Percentiles rank a stretch among this genome's conserved stretches.
Conservation (phyloP, 2,329 filamentous ascomycete species). For the Drechmeria coniospora region DNA sequence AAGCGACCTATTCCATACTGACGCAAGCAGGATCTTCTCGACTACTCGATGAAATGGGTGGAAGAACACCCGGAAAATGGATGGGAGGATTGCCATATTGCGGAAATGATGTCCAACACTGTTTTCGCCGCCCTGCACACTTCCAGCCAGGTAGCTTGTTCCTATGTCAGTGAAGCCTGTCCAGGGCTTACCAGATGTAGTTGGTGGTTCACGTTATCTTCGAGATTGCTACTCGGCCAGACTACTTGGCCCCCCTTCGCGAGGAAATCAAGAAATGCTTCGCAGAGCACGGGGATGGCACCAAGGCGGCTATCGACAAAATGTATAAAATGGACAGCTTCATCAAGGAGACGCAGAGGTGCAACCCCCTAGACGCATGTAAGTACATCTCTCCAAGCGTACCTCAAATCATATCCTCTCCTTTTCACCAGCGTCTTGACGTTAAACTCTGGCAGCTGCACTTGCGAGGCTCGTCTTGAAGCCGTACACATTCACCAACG, state of each 20-base stretch:
- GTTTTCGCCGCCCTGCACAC: slow-evolving; percentile 6
- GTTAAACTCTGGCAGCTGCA: slow-evolving; percentile 4
- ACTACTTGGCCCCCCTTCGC: slow-evolving; percentile 3
- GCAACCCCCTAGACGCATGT: slow-evolving; percentile 6
- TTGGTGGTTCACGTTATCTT: slow-evolving; percentile 5
- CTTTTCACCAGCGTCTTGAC: too few species aligned
- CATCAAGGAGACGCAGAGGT: slow-evolving; percentile 7
- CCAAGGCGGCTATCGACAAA: slow-evolving; percentile 2
- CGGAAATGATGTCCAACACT: slow-evolving; percentile 4
- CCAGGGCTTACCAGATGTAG: background rate
- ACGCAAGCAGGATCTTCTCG: slow-evolving; percentile 4
- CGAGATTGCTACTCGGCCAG: slow-evolving; percentile 5
- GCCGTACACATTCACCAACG: slow-evolving; percentile 6
- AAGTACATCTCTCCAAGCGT: background rate
- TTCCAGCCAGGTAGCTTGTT: slow-evolving; percentile 5
- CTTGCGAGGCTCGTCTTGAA: slow-evolving; percentile 5
- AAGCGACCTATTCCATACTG: too few species aligned
- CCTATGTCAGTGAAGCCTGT: background rate
- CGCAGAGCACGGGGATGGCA: slow-evolving; percentile 3
- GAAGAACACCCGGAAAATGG: slow-evolving; percentile 1
- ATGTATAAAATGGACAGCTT: slow-evolving; percentile 7
- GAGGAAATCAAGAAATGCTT: slow-evolving; percentile 5
- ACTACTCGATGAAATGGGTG: slow-evolving; percentile 5
- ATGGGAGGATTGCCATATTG: slow-evolving; percentile 3
- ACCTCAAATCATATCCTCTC: too few species aligned